Conservation (phyloP, 2,329 filamentous ascomycete species). For the Xylariaceae sp. region DNA sequence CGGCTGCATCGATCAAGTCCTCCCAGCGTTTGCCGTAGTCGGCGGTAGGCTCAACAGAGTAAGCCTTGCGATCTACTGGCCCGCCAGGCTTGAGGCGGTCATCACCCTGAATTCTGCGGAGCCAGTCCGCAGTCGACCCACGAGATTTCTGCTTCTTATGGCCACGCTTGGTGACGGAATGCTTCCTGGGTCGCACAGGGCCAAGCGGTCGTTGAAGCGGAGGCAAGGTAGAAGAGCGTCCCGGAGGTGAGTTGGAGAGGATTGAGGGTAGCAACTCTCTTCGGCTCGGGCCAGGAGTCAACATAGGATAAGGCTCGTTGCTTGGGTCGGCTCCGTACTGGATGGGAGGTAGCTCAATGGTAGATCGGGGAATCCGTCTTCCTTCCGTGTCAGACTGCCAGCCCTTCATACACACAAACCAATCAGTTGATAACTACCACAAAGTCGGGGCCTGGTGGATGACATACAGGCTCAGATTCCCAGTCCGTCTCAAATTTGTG, state of each 20-base stretch:
- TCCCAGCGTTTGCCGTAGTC: constrained; percentile 92
- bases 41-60: constrained; percentile 79
- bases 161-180: constrained; percentile 78
- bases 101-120: constrained; percentile 57
- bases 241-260: constrained; percentile 76
- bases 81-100: constrained; percentile 64
- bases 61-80: constrained; percentile 71
- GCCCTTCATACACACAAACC: constrained; percentile 46
- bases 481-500: constrained; percentile 74
- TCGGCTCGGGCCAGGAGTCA: constrained; percentile 57
- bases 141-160: constrained; percentile 78
- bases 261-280: constrained; percentile 82
- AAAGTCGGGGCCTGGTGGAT: constrained; percentile 5
- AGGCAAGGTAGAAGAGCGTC: constrained; percentile 82
- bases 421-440: constrained; percentile 22
- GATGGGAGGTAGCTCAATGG: constrained; percentile 72
- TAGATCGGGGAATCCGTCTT: constrained; percentile 60
- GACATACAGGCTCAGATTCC: constrained; percentile 73
- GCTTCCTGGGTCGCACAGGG: constrained; percentile 73
- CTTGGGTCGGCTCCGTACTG: constrained; percentile 62
- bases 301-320: constrained; percentile 68
- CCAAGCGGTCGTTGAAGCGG: constrained; percentile 75
- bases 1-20: constrained; percentile 89
- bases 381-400: constrained; percentile 71
- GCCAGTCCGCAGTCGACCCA: constrained; percentile 66